These are phyloP conservation scores for Hyparrhenia diplandra DNA, from an alignment of 176 grass and related monocot species.

Conservation along the genomic window DNA sequence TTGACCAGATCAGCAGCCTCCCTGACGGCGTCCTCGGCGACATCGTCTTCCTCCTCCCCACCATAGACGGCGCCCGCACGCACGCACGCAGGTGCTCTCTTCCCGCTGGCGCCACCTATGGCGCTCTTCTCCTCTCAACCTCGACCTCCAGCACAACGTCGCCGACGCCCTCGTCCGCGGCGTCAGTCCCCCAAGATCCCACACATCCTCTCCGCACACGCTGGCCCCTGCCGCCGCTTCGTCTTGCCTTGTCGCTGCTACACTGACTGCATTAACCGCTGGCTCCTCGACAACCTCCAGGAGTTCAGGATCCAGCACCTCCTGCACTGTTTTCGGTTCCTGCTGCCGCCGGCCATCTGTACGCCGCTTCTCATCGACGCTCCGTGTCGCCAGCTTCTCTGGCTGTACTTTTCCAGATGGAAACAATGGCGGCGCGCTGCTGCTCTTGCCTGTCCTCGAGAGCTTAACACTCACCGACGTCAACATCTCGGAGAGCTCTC, in stretches of 20 bases:
- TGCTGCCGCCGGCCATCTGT: neutral
- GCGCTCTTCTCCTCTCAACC: neutral
- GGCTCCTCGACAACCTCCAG: neutral
- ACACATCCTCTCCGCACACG: neutral
- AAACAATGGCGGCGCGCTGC: no score
- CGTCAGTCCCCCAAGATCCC: neutral
- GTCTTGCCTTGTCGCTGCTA: neutral
- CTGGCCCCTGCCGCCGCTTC: neutral
- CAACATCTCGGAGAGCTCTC: neutral
- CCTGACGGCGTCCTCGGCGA: neutral
- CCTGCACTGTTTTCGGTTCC: no score
- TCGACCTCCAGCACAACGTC: no score
- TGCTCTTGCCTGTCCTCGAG: no score
- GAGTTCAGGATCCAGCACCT: neutral
- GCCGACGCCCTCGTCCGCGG: no score
- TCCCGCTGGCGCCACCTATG: neutral
- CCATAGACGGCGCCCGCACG: neutral
- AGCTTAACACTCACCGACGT: no score
- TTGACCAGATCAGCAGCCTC: neutral
- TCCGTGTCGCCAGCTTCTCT: neutral
- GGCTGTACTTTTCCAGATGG: no score
- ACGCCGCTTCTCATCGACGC: neutral
- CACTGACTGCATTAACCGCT: no score
- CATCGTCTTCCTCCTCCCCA: neutral
- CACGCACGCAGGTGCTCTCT: neutral